Base-by-base conservation (phyloP, 352 stramenopile genomes). In the Phytopythium kandeliae region DNA sequence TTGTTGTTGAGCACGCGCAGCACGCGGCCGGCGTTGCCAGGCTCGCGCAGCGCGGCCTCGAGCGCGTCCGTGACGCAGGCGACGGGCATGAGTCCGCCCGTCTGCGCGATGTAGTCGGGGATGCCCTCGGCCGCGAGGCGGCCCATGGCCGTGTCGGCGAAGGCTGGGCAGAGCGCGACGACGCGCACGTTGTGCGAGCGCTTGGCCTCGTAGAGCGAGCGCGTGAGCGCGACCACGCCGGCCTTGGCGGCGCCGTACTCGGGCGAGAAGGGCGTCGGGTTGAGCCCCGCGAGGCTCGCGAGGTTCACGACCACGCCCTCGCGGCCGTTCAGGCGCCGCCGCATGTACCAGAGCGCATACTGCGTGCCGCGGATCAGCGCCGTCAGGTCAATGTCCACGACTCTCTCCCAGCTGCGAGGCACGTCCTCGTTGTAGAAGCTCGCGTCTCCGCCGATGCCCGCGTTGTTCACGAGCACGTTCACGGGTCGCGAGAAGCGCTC, bases 401-500 rank as follows among this genome's bases (percentile, higher is more conserved):
- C 66, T 11, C 52, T 57, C 34, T 76, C 67, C 74, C 74, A 85
- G 30, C 46, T 47, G 24, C 53, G 57, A 21, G 67, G 51, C 21
- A 64, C 51, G 43, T 68, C 62, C 7, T 74, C 57, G 37, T 63
- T 55, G 53, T 66, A 85, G 54, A 77, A 87, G 13, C 55, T 63
- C 56, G 75, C 67, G 42, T 87, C 60, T 6, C 75, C 71, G 2
- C 65, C 71, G 30, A 92, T 91, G n/a, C 82, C 82, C 4, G 82
- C 82, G 55, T 92, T 92, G 64, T 92, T 92, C 3, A 82, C 75
- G 33, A 92, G 66, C 38, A 91, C 42, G 56, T 92, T 92, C 8
- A 89, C 74, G 0, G 66, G 68, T 30, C 37, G 37, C 24, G 73
- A 64, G 51, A 93, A 91, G 55, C 74, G 82, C 52, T 71, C 65